phyloP scores from a whole-genome alignment of 1,284 basidiomycete genomes.

The Peniophora sp. region DNA sequence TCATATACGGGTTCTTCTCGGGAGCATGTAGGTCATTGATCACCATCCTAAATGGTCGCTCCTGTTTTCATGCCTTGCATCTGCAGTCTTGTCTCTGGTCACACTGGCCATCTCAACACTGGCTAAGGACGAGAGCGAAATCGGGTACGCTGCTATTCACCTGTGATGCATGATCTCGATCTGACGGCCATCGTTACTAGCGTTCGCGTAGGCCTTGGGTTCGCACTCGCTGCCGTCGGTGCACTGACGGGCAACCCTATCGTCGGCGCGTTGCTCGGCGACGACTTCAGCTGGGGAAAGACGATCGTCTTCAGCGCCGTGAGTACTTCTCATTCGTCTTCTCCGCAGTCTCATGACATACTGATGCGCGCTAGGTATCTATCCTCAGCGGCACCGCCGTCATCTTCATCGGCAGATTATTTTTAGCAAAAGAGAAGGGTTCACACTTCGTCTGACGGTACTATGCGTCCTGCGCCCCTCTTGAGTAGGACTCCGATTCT shows the following conservation, averaged over 20 bases:
- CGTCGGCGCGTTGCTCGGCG: neutral
- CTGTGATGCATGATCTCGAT: neutral
- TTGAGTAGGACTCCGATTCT: too few relatives aligned
- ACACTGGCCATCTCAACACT: neutral
- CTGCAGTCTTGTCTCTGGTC: neutral
- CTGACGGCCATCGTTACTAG: neutral
- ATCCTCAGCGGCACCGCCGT: too few relatives aligned
- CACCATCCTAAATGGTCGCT: too few relatives aligned
- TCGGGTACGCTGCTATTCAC: neutral
- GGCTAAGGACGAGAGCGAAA: neutral
- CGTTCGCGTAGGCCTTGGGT: neutral
- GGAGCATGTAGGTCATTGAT: neutral
- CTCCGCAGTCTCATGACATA: too few relatives aligned
- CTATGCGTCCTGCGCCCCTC: too few relatives aligned
- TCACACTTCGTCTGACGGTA: too few relatives aligned
- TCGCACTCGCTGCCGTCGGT: neutral
- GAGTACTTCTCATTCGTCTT: too few relatives aligned
- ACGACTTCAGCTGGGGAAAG: neutral
- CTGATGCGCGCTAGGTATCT: too few relatives aligned
- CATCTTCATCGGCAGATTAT: too few relatives aligned
- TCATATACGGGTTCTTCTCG: neutral
- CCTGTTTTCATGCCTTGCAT: too few relatives aligned
- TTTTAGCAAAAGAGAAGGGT: too few relatives aligned
- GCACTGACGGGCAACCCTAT: neutral
- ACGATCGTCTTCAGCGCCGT: neutral